Conservation (phyloP, 2,329 filamentous ascomycete species). For the Clonostachys byssicola region DNA sequence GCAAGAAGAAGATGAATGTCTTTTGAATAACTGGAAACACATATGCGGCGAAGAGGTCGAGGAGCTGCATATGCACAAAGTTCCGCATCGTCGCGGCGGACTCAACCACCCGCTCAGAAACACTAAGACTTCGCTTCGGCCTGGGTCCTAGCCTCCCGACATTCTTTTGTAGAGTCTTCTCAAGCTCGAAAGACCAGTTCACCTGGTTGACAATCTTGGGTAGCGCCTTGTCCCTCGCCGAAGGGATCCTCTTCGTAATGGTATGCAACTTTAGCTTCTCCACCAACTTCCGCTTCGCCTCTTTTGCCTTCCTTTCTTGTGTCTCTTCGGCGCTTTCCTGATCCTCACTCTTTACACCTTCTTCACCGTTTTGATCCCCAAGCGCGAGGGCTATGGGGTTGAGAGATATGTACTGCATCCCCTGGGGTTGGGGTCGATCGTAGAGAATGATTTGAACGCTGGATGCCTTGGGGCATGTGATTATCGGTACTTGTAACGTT, state of each 20-base stretch:
- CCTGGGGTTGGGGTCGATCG: constrained; percentile 75
- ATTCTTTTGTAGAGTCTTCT: constrained; percentile 82
- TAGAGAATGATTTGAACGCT: constrained; percentile 88
- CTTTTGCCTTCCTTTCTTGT: constrained; percentile 53
- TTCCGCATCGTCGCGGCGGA: constrained; percentile 85
- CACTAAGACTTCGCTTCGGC: constrained; percentile 80
- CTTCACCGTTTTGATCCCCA: constrained; percentile 59
- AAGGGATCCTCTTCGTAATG: constrained; percentile 70
- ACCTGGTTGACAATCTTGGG: constrained; percentile 85
- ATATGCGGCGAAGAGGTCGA: constrained; percentile 69
- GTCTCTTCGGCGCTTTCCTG: constrained; percentile 56
- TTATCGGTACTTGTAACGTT: constrained; percentile 56
- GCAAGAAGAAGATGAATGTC: constrained; percentile 71
- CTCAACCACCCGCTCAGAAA: constrained; percentile 90
- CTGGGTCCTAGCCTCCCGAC: constrained; percentile 79
- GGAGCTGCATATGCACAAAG: constrained; percentile 63
- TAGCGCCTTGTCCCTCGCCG: constrained; percentile 78
- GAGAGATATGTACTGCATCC: constrained; percentile 96
- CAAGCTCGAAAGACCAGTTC: constrained; percentile 92
- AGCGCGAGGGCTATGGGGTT: constrained; percentile 84
- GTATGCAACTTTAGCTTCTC: constrained; percentile 88
- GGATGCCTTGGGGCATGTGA: constrained; percentile 67
- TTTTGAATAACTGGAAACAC: constrained; percentile 72
- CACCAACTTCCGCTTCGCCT: constrained; percentile 62
- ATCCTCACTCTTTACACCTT: constrained; percentile 44